Evolutionary conservation across 345 rosid genomes (phyloP).

Genomic region (Melastoma malabathricum): DNA sequence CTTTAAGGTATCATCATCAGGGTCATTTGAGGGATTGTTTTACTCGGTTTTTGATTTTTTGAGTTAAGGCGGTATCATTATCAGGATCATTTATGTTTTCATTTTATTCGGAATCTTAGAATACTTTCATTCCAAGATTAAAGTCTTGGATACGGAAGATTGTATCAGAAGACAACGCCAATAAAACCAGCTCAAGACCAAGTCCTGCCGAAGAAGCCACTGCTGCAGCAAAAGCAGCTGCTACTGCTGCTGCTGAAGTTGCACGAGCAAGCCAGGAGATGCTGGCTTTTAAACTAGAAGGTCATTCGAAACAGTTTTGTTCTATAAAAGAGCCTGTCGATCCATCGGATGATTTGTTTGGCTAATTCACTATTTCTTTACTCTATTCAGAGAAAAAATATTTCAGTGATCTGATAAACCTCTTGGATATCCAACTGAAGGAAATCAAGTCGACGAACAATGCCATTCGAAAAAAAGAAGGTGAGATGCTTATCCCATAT

Average conservation of each 20-base stretch:
- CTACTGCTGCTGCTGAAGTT: conserved; percentile 81
- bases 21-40: no score
- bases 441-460: conserved; percentile 75
- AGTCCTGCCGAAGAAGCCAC: conserved; percentile 84
- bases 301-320: conserved; percentile 11
- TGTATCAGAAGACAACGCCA: conserved; percentile 52
- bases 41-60: no score
- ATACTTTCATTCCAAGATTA: conserved; percentile 55
- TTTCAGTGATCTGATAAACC: conserved; percentile 45
- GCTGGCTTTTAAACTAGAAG: conserved; percentile 55
- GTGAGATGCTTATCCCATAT: conserved; percentile 16
- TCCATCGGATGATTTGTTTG: neutral
- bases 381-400: conserved; percentile 41
- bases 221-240: conserved; percentile 86
- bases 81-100: no score
- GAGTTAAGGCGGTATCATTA: no score
- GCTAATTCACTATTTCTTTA: conserved; percentile 4
- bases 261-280: conserved; percentile 83
- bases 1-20: conserved; percentile 40
- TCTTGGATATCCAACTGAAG: conserved; percentile 60
- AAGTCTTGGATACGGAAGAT: conserved; percentile 84
- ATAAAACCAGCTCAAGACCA: conserved; percentile 40
- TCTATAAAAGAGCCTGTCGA: neutral
- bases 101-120: conserved; percentile 25
- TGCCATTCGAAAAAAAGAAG: conserved; percentile 56